Evolutionary conservation across 164 flowering plant species (phyloP), one percentile per base, ranked within the genome.

Genomic region (Annona squamosa): DNA sequence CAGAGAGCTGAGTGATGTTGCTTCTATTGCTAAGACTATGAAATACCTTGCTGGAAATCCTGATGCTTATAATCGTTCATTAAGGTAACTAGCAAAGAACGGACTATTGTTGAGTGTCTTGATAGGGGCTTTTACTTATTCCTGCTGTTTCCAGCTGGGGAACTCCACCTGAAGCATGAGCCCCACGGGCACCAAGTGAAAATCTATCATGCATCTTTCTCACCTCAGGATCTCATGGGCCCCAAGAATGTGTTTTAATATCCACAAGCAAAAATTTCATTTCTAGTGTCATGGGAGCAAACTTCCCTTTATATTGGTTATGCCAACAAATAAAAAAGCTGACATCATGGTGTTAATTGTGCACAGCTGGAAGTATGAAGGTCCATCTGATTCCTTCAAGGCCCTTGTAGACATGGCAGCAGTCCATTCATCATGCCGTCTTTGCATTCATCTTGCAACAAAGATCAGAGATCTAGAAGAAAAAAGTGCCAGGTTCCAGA

Each of bases 351-450:
- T 16, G 13, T 5, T 3, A 9, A 52, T 52, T 52, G 59, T 52
- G 59, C 59, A 69, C 70, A 95, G 99, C 84, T 95, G 99, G 99
- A 95, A 95, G 80, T 88, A 82, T 73, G 93, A 93, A 62, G 98
- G 99, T n/a, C 99, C 99, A 72, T 89, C 93, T 66, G 99, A 93
- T 83, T 89, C 97, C 63, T 95, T 95, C 86, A 95, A 93, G 84
- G 98, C 99, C 41, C 90, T 95, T 44, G 90, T 95, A 77, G 98
- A 95, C 82, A 93, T 95, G 99, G 97, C 99, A 16, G 97, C 98
- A 16, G 98, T 95, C 16, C 99, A 95, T 72, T 95, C 99, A 7
- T 95, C 99, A 4, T 95, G 99, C 81, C 96, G 99, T n/a, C 89
- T 95, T 48, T 95, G 99, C 85, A 87, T 95, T 75, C 87, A 82